Base-by-base conservation (phyloP, 257 asterid genomes). In the Nicotiana paniculata region DNA sequence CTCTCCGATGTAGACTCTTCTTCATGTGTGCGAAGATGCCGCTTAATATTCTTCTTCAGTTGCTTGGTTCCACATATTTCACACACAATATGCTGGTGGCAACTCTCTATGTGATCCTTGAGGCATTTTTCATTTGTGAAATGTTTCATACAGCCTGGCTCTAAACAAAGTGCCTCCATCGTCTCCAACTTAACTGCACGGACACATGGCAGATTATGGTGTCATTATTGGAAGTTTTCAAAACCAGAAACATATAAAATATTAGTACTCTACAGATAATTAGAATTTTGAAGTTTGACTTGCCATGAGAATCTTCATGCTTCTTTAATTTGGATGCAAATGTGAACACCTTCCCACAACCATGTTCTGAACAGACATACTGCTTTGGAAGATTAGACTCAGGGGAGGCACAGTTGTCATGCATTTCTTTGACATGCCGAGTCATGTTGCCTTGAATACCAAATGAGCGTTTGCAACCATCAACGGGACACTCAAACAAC, bases 291-390 rank as follows among this genome's bases (percentile, higher is more conserved):
- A 24, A 12, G 57, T 72, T 72, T 24, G 77, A 79, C 82, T 84
- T 82, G 88, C 99, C 97, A 86, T 96, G 99, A 57, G 98, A 92
- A 16, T 88, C 89, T 87, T 91, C 93, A 4, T 96, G 99, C 78
- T 87, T 91, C 39, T 10, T 91, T 88, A 94, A 88, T 84, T 86
- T 91, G 54, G 98, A 96, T 3, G 84, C 90, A 89, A 88, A 89
- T 66, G 89, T 89, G 24, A 96, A 96, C 81, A 77, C 89, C 86
- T 96, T 94, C 82, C 98, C 98, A 79, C 99, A 93, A 13, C 97
- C 98, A 80, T 46, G 84, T 85, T 94, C 97, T 3, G 89, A 32
- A 81, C 99, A 96, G 75, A 88, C 90, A 78, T 87, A 81, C 81
- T 89, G 89, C 86, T 87, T 84, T 59, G 90, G 91, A 30, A 13